A percentile compares a stretch with the other conserved stretches of the same genome.
Conservation (phyloP, 2,329 filamentous ascomycete species). For the Pseudogymnoascus sp. region DNA sequence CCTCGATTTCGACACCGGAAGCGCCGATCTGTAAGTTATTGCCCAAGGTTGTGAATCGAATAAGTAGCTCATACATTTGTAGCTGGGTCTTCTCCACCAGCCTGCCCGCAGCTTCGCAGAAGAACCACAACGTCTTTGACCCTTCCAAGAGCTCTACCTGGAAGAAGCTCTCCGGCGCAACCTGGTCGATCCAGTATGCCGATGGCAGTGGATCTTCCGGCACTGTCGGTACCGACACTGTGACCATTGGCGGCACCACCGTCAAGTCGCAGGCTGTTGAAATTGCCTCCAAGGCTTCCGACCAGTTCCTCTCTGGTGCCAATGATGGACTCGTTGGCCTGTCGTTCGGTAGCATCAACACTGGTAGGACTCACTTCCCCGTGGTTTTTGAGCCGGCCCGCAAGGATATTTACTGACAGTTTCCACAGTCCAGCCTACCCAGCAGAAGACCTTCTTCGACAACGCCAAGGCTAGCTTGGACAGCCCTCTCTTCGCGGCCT, state of each 20-base stretch:
- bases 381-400: not conserved
- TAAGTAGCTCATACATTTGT: not conserved
- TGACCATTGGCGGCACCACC: conserved; percentile 27
- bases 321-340: conserved; percentile 57
- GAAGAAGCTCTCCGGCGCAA: conserved; percentile 21
- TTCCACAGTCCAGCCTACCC: conserved; percentile 18
- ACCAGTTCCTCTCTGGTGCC: conserved; percentile 25
- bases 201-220: conserved; percentile 32
- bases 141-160: conserved; percentile 23
- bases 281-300: conserved; percentile 26
- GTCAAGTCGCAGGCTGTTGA: conserved; percentile 27
- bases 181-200: conserved; percentile 26
- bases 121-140: conserved; percentile 20
- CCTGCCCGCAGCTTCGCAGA: conserved; percentile 15
- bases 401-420: not conserved
- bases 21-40: conserved; percentile 26
- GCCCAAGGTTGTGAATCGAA: not conserved
- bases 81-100: conserved; percentile 28
- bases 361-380: conserved; percentile 14
- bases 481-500: conserved; percentile 47
- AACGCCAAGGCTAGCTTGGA: conserved; percentile 23
- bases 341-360: conserved; percentile 33
- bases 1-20: conserved; percentile 28
- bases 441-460: conserved; percentile 28
- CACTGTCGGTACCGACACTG: conserved; percentile 28